phyloP scores from a whole-genome alignment of 2,329 filamentous ascomycete species.

The Paecilomyces sp. region DNA sequence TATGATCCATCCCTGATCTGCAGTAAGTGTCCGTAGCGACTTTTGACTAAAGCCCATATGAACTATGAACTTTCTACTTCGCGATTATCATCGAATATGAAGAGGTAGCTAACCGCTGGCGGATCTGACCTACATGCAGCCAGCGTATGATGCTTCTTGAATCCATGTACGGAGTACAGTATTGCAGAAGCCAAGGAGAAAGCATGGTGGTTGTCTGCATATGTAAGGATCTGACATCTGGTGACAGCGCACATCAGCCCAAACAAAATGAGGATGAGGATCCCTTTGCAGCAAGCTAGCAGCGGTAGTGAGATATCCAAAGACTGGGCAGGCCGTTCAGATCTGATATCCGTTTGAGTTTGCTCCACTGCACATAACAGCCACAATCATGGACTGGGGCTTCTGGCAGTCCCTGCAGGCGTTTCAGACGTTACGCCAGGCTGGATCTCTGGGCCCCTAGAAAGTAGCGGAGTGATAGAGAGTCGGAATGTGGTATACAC shows the following conservation, averaged over 20 bases:
- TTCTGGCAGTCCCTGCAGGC: conserved; percentile 1
- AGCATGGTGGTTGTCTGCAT: neutral
- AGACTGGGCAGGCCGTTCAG: neutral
- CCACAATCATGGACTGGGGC: neutral
- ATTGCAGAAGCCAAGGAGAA: neutral
- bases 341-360: neutral
- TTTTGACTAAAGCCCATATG: neutral
- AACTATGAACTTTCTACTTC: neutral
- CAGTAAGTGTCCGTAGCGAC: too few relatives aligned
- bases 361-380: neutral
- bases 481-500: neutral
- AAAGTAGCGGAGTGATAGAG: neutral
- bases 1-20: neutral
- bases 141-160: neutral
- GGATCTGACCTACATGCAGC: neutral
- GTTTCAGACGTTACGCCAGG: neutral
- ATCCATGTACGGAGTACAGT: neutral
- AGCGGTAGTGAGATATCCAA: neutral
- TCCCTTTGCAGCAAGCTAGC: neutral
- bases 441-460: neutral
- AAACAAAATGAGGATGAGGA: neutral
- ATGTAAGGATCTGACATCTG: neutral
- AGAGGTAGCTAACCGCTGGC: neutral
- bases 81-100: neutral
- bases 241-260: neutral